Evolutionary conservation across 2,329 filamentous ascomycete genomes (phyloP).

Genomic region (Hypoxylon sp.): DNA sequence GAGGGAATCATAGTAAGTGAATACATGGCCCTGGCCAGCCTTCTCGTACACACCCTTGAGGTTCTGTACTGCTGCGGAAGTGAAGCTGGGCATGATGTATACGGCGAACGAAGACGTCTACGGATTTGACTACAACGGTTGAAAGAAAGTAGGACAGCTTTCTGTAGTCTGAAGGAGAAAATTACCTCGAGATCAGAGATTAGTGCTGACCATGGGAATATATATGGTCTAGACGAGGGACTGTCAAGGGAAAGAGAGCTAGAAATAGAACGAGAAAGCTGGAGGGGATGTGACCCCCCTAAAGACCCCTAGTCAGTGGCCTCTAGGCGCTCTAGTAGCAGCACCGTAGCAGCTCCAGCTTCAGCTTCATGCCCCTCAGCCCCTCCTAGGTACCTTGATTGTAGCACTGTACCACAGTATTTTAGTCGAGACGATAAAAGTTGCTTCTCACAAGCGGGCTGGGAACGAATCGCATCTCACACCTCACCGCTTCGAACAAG

Average conservation of each 20-base stretch:
- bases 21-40: conserved; percentile 82
- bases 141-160: neutral
- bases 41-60: conserved; percentile 77
- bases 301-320: conserved; percentile 20
- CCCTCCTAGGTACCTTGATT: no score
- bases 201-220: neutral
- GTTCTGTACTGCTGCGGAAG: conserved; percentile 69
- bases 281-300: conserved; percentile 32
- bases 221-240: neutral
- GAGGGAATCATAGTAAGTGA: conserved; percentile 87
- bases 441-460: neutral
- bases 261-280: conserved; percentile 25
- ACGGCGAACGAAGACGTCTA: neutral
- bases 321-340: conserved; percentile 8
- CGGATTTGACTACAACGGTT: neutral
- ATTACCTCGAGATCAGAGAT: neutral
- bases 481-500: conserved; percentile 35
- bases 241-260: conserved; percentile 6
- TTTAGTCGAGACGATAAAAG: conserved; percentile 23
- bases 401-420: no score
- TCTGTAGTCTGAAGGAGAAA: neutral
- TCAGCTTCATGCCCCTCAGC: conserved; percentile 17
- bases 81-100: conserved; percentile 57
- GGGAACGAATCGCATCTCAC: conserved; percentile 2
- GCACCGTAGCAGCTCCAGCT: conserved; percentile 29